Conservation (phyloP, 75 land plant species). For the Picea sitchensis region DNA sequence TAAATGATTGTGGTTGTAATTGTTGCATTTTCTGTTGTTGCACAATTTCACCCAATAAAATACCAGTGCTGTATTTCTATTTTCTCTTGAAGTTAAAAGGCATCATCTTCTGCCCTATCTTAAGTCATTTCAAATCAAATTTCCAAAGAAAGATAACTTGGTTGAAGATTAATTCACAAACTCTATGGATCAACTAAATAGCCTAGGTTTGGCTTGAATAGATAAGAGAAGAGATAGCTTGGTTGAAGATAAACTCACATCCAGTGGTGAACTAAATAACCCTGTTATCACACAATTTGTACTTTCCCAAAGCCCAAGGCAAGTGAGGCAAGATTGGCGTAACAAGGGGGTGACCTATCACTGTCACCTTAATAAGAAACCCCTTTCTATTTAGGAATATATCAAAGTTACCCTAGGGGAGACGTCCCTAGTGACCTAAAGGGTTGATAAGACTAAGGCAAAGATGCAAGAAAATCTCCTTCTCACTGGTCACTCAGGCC, state of each 20-base stretch:
- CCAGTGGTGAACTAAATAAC: background rate
- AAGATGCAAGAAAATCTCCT: too few relatives aligned
- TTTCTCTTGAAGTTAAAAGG: background rate
- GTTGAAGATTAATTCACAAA: background rate
- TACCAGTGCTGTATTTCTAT: background rate
- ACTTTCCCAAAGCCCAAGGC: too few relatives aligned
- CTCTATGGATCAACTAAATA: background rate
- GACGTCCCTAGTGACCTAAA: too few relatives aligned
- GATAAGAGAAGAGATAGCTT: background rate
- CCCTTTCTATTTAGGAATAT: too few relatives aligned
- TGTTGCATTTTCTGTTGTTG: background rate
- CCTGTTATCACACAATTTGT: too few relatives aligned
- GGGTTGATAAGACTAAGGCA: too few relatives aligned
- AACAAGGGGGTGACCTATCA: too few relatives aligned
- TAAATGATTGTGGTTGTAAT: background rate
- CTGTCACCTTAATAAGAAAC: too few relatives aligned
- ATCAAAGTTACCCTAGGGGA: too few relatives aligned
- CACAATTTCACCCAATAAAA: background rate
- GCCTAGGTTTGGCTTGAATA: background rate
- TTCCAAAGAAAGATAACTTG: background rate
- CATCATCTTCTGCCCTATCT: background rate
- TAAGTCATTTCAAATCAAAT: background rate
- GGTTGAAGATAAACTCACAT: background rate
- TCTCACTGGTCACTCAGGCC: too few relatives aligned
- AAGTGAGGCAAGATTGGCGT: too few relatives aligned